Base-by-base conservation (phyloP, 179 eudicot genomes). In the Monotropa hypopitys region DNA sequence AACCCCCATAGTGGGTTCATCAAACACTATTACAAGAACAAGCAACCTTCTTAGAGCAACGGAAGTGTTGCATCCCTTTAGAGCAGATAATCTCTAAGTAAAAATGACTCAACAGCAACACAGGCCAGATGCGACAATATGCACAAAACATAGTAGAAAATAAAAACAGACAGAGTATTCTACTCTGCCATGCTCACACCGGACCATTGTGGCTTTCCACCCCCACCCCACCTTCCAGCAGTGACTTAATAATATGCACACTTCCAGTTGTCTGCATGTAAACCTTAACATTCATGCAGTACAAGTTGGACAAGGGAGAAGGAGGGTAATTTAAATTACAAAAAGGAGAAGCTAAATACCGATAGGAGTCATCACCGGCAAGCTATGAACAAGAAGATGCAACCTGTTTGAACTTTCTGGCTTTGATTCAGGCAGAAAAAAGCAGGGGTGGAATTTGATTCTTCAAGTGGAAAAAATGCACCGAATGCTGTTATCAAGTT, bases 321-420 rank as follows among this genome's bases (percentile, higher is more conserved):
- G 18, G 51, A 65, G 12, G 69, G 69, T 45, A 23, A 23, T 59
- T 59, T 23, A 13, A 59, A 23, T 9, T 23, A 59, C 13, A 21
- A 21, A 56, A 13, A 6, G 13, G 63, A 23, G 26, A 23, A 59
- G 65, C 3, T 59, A 23, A 26, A 59, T 2, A 28, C 33, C 9
- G 33, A 59, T 23, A 59, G 11, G 12, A 66, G 70, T 73, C 33
- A 45, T 28, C 20, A 38, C 6, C 47, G 26, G n/a, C 65, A 13
- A 35, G 50, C 33, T 13, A 46, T 32, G 42, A 63, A 11, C 23
- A 67, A 20, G 23, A 10, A 33, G 47, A 50, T 23, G 56, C 78
- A 73, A 90, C 97, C 97, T 90, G 86, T 66, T 65, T 65, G 87
- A 77, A 65, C 50, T 61, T 53, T 77, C 88, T 63, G 40, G 30